Base-by-base conservation (phyloP, 768 basidiomycete genomes). In the Hysterangium stoloniferum region DNA sequence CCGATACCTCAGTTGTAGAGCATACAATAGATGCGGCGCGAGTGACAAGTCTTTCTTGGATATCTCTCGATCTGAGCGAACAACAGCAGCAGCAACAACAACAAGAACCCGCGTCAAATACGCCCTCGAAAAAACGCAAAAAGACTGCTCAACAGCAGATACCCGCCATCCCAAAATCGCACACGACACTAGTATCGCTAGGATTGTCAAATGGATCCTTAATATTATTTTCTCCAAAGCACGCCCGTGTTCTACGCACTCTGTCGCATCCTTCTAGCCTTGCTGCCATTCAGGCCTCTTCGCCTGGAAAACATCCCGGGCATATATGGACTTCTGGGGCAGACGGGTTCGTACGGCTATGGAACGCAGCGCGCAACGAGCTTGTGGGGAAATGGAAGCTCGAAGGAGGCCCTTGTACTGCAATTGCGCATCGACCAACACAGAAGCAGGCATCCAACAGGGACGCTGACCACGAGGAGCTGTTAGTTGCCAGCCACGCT, bases 191-290 rank as follows among this genome's bases (percentile, higher is more conserved):
- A 1, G 69, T 84, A 25, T 64, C 77, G 17, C 62, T 85, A 36
- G 84, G 82, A 19, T 69, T 84, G 40, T 75, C 79, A 5, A 71
- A 80, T 58, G 84, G 84, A 20, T 64, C 72, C n/a, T 57, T 82
- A 13, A 55, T 72, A 4, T 66, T 83, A 51, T 85, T 82, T 62
- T 83, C 83, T 12, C 79, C 80, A 0, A 69, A 70, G 1, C 79
- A 80, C 59, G 77, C 74, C 42, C 71, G 75, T 48, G 64, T 82
- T 34, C 51, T 82, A 19, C 71, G 72, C 31, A 79, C 75, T 1
- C 62, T 84, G 40, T 74, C 77, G 6, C 75, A 80, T 56, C 65
- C 79, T 8, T 69, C 76, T 8, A 79, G 76, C 58, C 71, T 73
- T 4, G 66, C 79, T 45, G 61, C 77, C 28, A 70, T 85, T 43